Percentiles rank a stretch among this genome's conserved stretches.
phyloP scores from a whole-genome alignment of 306 rosid genomes.

The Benincasa hispida region DNA sequence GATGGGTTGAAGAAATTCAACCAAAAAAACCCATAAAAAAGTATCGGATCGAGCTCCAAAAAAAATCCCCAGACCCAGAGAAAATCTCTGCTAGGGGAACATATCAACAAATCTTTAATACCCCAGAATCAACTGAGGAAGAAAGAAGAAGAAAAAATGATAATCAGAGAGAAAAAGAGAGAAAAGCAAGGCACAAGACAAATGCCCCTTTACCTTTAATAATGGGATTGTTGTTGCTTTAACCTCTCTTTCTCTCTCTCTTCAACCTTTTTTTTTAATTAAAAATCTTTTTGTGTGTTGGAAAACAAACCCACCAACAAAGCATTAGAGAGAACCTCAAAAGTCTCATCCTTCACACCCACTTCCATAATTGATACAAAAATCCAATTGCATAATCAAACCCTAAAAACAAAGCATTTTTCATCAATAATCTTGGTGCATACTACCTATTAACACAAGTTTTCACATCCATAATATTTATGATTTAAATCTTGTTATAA shows the following conservation, averaged over 20 bases:
- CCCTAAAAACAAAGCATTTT: background rate
- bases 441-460: background rate
- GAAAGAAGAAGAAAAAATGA: constrained; percentile 4
- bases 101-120: constrained; percentile 14
- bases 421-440: background rate
- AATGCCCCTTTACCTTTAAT: constrained; percentile 30
- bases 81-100: constrained; percentile 31
- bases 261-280: background rate
- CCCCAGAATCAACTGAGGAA: constrained; percentile 19
- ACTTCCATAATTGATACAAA: background rate
- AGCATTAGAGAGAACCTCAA: background rate
- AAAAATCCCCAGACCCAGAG: constrained; percentile 9
- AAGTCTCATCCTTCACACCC: constrained; percentile 5
- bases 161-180: background rate
- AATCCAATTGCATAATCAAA: background rate
- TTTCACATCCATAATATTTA: background rate
- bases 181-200: constrained; percentile 1
- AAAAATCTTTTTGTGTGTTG: constrained; percentile 5
- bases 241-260: background rate
- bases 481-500: too few relatives aligned
- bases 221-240: constrained; percentile 17
- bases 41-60: constrained; percentile 29
- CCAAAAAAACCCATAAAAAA: constrained; percentile 19
- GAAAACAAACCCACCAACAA: constrained; percentile 11
- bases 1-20: constrained; percentile 23